phyloP scores from a whole-genome alignment of 345 rosid species.

The Gynandropsis gynandra region DNA sequence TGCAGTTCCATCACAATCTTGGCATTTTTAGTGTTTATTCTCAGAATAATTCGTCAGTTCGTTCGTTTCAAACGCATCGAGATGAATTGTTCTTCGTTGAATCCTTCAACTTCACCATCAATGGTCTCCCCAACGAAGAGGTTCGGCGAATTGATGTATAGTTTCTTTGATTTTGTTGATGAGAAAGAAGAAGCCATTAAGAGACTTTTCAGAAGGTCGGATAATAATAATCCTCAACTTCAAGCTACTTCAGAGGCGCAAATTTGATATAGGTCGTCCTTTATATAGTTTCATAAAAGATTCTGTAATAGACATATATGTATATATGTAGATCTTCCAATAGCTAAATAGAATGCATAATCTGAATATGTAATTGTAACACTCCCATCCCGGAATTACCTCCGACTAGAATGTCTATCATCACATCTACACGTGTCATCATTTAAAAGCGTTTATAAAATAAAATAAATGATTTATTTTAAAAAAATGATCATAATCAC shows the following conservation, averaged over 20 bases:
- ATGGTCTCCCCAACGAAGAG: constrained; percentile 19
- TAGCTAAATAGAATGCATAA: too few species aligned
- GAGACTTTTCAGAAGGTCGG: constrained; percentile 41
- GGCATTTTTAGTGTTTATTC: constrained; percentile 44
- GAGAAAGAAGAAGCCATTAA: constrained; percentile 81
- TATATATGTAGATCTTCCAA: neutral
- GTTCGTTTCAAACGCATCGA: constrained; percentile 43
- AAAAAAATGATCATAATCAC: too few species aligned
- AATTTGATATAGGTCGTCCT: constrained; percentile 3
- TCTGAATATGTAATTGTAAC: too few species aligned
- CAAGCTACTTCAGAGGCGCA: constrained; percentile 25
- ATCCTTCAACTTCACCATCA: constrained; percentile 26
- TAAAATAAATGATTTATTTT: too few species aligned
- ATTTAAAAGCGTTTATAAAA: too few species aligned
- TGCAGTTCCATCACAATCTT: constrained; percentile 39
- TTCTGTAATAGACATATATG: neutral
- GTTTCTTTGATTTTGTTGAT: constrained; percentile 64
- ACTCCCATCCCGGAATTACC: too few species aligned
- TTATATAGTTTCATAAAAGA: too few species aligned
- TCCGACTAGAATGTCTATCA: too few species aligned
- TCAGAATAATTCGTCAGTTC: constrained; percentile 44
- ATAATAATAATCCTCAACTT: constrained; percentile 28
- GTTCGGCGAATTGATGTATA: constrained; percentile 34
- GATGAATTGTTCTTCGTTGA: constrained; percentile 21
- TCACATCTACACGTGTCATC: too few species aligned